Evolutionary conservation across 176 grass and related monocot species (phyloP), one percentile per base, ranked within the genome.

Genomic region (Otatea glauca): DNA sequence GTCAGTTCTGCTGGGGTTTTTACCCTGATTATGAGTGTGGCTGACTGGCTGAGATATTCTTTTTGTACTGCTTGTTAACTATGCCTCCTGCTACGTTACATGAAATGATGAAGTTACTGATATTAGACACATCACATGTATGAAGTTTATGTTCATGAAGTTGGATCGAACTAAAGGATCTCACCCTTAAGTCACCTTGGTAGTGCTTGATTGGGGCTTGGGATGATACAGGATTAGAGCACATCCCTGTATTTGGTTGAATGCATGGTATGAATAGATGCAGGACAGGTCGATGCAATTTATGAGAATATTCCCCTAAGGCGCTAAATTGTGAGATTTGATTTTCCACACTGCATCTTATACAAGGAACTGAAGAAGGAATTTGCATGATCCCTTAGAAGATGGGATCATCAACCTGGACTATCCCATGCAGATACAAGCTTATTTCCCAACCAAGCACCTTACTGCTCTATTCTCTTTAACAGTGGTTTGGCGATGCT

Each of bases 401-500:
- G 23, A 66, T 73, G 35, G 79, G 71, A 76, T 77, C 32, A 64
- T 83, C 8, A 29, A 50, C 43, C 42, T 54, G 15, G 21, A 54
- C 45, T 65, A 50, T 71, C 17, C 37, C 73, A 64, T 71, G 32
- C 38, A 72, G 59, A 77, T 53, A 64, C 55, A 35, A 51, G 11
- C 11, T 88, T 70, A 72, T 83, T 88, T 88, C 49, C 34, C 18
- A 84, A 87, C 65, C 2, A 72, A 76, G 49, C 35, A 60, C 41
- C 37, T 81, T 76, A 83, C 34, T 80, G 3, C 68, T 73, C 50
- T 89, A 24, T 69, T 84, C 66, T 75, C 60, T 86, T 84, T 65
- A 44, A 89, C 91, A 98, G 96, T 98, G 96, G 96, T 98, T 98
- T 89, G 96, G 96, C 76, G 96, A 98, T 84, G 93, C 93, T 75